These are phyloP conservation scores for Exophiala phaeomuriformis DNA, from an alignment of 2,329 filamentous ascomycete genomes.

Conservation along the genomic window DNA sequence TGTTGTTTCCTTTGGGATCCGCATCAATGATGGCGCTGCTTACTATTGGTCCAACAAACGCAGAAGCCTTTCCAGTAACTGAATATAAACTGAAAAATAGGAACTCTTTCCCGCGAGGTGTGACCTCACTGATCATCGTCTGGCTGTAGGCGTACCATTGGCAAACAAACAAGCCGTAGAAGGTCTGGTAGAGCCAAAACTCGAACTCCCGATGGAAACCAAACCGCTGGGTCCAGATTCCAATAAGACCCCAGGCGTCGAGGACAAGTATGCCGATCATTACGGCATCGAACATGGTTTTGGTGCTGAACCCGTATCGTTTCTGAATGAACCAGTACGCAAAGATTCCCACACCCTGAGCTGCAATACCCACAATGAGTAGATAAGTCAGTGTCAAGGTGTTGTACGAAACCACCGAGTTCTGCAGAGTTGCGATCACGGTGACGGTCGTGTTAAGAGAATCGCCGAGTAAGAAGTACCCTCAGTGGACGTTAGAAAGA, in stretches of 20 bases:
- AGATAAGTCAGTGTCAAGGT: conserved; percentile 60
- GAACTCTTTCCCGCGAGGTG: conserved; percentile 61
- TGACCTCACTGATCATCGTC: conserved; percentile 64
- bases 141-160: conserved; percentile 67
- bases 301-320: conserved; percentile 53
- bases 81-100: conserved; percentile 64
- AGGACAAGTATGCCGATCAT: conserved; percentile 56
- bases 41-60: conserved; percentile 63
- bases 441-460: conserved; percentile 64
- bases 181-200: conserved; percentile 47
- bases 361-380: conserved; percentile 57
- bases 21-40: conserved; percentile 62
- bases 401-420: conserved; percentile 57
- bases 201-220: conserved; percentile 51
- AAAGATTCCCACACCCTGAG: conserved; percentile 57
- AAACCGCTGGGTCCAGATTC: conserved; percentile 49
- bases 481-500: conserved; percentile 16
- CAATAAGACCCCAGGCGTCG: conserved; percentile 52
- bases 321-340: conserved; percentile 56
- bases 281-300: conserved; percentile 62
- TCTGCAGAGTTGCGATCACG: conserved; percentile 59
- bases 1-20: conserved; percentile 48
- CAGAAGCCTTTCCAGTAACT: conserved; percentile 58
- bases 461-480: conserved; percentile 63
- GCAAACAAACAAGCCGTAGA: conserved; percentile 54